Evolutionary conservation across 306 rosid genomes (phyloP).

Genomic region (Cajanus cajan): DNA sequence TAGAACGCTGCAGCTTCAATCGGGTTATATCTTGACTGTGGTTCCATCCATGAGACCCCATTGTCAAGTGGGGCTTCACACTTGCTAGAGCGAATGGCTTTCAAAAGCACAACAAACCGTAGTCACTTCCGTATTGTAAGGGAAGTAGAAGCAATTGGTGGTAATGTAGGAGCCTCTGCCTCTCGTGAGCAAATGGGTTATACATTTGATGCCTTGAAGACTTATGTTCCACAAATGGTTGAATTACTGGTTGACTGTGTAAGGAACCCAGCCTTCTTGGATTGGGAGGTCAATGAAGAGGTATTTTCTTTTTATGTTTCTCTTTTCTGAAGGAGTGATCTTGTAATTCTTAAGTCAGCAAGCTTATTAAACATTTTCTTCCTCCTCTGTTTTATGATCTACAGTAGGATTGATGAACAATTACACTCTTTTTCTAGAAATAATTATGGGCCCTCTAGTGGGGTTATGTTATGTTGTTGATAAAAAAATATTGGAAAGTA

Average conservation of each 20-base stretch:
- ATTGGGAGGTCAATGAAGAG: slow-evolving; percentile 98
- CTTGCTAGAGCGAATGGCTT: slow-evolving; percentile 91
- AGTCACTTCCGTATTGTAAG: slow-evolving; percentile 94
- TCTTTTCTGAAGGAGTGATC: background rate
- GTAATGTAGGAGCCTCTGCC: slow-evolving; percentile 85
- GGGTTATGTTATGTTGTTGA: background rate
- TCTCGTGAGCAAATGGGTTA: slow-evolving; percentile 98
- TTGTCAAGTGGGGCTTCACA: slow-evolving; percentile 83
- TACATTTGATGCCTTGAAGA: slow-evolving; percentile 88
- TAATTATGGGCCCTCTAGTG: background rate
- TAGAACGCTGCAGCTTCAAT: slow-evolving; percentile 92
- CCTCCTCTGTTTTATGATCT: background rate
- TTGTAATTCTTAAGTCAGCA: slow-evolving; percentile 19
- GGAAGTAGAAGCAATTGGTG: slow-evolving; percentile 96
- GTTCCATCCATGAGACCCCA: slow-evolving; percentile 89
- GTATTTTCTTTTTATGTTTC: slow-evolving; percentile 40
- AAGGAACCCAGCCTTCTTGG: slow-evolving; percentile 90
- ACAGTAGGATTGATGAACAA: background rate
- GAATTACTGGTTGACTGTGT: slow-evolving; percentile 83
- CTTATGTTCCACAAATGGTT: slow-evolving; percentile 91
- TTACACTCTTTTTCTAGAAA: background rate
- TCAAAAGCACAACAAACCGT: slow-evolving; percentile 86
- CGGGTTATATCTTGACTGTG: slow-evolving; percentile 80
- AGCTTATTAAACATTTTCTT: slow-evolving; percentile 6
- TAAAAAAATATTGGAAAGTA: background rate